Percentiles rank a stretch among this genome's conserved stretches.
Conservation (phyloP, 176 grass and related monocot species). For the Rhynchospora tenuis region DNA sequence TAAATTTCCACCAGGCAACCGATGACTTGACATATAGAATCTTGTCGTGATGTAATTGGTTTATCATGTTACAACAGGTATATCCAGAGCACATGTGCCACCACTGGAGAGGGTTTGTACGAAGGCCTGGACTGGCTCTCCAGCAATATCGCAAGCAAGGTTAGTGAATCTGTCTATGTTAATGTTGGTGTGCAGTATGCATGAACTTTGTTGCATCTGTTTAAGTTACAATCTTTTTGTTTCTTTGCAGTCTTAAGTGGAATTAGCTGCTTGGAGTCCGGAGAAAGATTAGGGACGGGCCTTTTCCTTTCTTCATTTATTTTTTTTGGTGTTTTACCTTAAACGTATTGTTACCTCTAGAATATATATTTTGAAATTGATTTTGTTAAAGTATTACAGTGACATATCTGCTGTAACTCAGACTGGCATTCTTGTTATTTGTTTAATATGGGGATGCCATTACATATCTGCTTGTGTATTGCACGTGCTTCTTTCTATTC, state of each 20-base stretch:
- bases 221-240: background rate
- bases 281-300: background rate
- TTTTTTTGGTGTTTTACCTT: conserved; percentile 3
- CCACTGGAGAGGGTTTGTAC: conserved; percentile 25
- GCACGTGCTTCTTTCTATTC: background rate
- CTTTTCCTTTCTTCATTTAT: background rate
- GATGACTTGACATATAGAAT: background rate
- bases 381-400: conserved; percentile 16
- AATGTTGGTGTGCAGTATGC: background rate
- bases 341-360: conserved; percentile 11
- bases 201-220: background rate
- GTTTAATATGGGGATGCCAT: conserved; percentile 5
- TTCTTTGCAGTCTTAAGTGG: conserved; percentile 4
- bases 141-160: conserved; percentile 26
- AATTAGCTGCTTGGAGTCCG: background rate
- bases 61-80: conserved; percentile 3
- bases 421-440: conserved; percentile 9
- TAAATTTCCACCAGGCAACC: background rate
- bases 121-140: conserved; percentile 23
- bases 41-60: background rate
- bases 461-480: background rate
- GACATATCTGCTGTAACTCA: conserved; percentile 7
- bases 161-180: background rate
- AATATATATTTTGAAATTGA: conserved; percentile 11
- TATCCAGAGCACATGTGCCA: conserved; percentile 23